Percentiles rank a stretch among this genome's conserved stretches.
Evolutionary conservation across 2,329 filamentous ascomycete genomes (phyloP).

Genomic region (Penicillium sp.): DNA sequence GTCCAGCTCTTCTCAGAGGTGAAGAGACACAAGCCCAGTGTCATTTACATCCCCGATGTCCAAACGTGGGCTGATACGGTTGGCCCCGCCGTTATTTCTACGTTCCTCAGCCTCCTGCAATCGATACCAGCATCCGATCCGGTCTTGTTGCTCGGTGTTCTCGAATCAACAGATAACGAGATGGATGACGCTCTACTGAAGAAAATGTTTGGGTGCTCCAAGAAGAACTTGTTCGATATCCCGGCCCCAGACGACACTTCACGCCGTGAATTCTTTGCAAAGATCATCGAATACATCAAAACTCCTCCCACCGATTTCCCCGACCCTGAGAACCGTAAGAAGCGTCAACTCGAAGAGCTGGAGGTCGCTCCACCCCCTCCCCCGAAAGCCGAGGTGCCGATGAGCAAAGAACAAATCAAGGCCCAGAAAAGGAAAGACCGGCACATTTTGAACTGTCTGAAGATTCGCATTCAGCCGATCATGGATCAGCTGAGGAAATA

Average conservation of each 20-base stretch:
- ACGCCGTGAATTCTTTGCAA: slow-evolving; percentile 74
- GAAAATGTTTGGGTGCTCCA: slow-evolving; percentile 81
- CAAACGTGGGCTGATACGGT: slow-evolving; percentile 79
- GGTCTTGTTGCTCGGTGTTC: slow-evolving; percentile 78
- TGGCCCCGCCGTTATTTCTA: slow-evolving; percentile 61
- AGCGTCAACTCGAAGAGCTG: slow-evolving; percentile 71
- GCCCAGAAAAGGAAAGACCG: slow-evolving; percentile 76
- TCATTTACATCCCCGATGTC: slow-evolving; percentile 88
- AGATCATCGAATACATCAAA: slow-evolving; percentile 68
- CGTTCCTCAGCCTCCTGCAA: slow-evolving; percentile 75
- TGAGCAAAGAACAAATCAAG: slow-evolving; percentile 74
- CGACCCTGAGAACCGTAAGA: slow-evolving; percentile 78
- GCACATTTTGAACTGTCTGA: slow-evolving; percentile 76
- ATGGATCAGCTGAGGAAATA: slow-evolving; percentile 98
- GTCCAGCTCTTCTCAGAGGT: slow-evolving; percentile 89
- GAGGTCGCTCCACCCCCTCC: slow-evolving; percentile 68
- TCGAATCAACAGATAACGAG: slow-evolving; percentile 63
- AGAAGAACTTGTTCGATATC: slow-evolving; percentile 69
- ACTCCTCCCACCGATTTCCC: slow-evolving; percentile 82
- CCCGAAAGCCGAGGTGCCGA: slow-evolving; percentile 55
- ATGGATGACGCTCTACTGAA: slow-evolving; percentile 60
- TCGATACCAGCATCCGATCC: slow-evolving; percentile 86
- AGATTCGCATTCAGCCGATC: slow-evolving; percentile 83
- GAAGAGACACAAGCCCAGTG: slow-evolving; percentile 87
- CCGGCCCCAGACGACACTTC: slow-evolving; percentile 56